Conservation (phyloP, 441 rosid species). For the Daphne laureola region DNA sequence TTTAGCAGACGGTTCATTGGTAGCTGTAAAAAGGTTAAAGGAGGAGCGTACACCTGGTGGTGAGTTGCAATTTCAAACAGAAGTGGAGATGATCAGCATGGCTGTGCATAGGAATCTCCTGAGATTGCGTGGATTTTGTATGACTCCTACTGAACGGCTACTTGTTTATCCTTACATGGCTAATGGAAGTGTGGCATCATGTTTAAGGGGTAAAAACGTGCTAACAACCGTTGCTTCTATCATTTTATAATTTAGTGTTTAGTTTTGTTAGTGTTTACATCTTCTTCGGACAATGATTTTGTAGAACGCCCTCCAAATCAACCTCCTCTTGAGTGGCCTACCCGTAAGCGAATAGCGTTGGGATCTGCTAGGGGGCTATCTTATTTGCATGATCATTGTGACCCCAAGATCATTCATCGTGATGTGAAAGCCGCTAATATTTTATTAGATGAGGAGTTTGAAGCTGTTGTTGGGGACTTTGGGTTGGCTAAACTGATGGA, state of each 20-base stretch:
- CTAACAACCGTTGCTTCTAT: neutral
- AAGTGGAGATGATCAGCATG: conserved; percentile 92
- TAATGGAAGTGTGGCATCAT: conserved; percentile 89
- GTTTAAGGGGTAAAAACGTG: conserved; percentile 48
- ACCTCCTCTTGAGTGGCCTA: conserved; percentile 69
- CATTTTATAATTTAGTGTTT: no score
- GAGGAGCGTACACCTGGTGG: conserved; percentile 92
- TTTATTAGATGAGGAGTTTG: conserved; percentile 71
- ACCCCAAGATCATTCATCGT: conserved; percentile 80
- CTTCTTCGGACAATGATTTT: conserved; percentile 11
- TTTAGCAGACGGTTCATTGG: conserved; percentile 61
- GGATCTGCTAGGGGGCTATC: conserved; percentile 77
- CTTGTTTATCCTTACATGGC: conserved; percentile 96
- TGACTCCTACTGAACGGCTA: conserved; percentile 79
- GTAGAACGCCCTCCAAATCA: conserved; percentile 60
- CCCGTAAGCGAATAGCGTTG: conserved; percentile 55
- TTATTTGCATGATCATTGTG: conserved; percentile 78
- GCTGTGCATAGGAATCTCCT: conserved; percentile 90
- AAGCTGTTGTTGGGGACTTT: conserved; percentile 79
- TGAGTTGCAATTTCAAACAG: conserved; percentile 92
- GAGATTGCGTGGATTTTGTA: conserved; percentile 78
- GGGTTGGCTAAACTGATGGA: conserved; percentile 86
- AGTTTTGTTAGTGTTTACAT: no score
- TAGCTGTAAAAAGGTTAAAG: conserved; percentile 83
- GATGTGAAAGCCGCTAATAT: conserved; percentile 82